Evolutionary conservation across 129 eudicot genomes (phyloP).

Genomic region (Chrysanthemum seticuspe): DNA sequence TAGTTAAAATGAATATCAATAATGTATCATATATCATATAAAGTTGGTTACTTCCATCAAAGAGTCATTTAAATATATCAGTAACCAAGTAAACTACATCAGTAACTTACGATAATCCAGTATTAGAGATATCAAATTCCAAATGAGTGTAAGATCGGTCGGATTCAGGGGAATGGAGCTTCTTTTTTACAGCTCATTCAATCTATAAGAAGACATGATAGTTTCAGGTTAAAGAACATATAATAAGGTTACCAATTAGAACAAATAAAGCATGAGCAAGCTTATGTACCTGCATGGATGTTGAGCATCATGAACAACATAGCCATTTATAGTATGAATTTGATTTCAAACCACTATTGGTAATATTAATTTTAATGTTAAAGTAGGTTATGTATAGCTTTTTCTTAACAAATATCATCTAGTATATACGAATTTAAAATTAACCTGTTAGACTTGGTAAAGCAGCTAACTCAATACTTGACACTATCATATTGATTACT

Average conservation of each 20-base stretch:
- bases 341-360: too few relatives aligned
- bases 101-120: constrained; percentile 72
- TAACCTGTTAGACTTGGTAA: too few relatives aligned
- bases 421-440: too few relatives aligned
- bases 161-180: constrained; percentile 86
- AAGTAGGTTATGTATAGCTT: too few relatives aligned
- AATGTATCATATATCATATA: background rate
- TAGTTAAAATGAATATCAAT: too few relatives aligned
- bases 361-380: too few relatives aligned
- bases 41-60: background rate
- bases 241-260: constrained; percentile 3
- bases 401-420: too few relatives aligned
- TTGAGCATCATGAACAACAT: constrained; percentile 78
- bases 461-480: too few relatives aligned
- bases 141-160: constrained; percentile 97
- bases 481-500: too few relatives aligned
- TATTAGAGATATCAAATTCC: constrained; percentile 83
- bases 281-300: constrained; percentile 83
- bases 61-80: background rate
- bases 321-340: constrained; percentile 47
- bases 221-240: constrained; percentile 23
- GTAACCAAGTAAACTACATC: constrained; percentile 1
- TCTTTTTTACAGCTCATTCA: constrained; percentile 78
- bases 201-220: constrained; percentile 33
- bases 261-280: background rate